phyloP scores from a whole-genome alignment of 2,329 filamentous ascomycete species.

The Aurifilum marmelostoma region DNA sequence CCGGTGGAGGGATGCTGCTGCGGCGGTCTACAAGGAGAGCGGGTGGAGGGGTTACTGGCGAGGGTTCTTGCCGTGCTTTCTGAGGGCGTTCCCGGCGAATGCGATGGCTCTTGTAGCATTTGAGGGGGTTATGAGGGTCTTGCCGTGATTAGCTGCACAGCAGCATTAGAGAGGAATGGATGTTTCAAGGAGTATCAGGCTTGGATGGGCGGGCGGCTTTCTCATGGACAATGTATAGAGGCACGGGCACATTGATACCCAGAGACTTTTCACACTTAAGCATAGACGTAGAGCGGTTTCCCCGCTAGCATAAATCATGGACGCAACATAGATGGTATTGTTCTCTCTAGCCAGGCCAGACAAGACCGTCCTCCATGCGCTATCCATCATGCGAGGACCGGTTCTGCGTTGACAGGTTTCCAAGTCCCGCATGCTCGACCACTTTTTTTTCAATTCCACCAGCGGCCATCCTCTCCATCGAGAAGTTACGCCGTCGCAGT shows the following conservation, averaged over 20 bases:
- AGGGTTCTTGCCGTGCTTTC: slow-evolving; percentile 90
- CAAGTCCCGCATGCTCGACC: slow-evolving; percentile 12
- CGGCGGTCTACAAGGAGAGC: slow-evolving; percentile 72
- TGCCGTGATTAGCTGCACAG: slow-evolving; percentile 45
- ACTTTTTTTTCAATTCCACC: slow-evolving; percentile 16
- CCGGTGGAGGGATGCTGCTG: slow-evolving; percentile 79
- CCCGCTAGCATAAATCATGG: neutral
- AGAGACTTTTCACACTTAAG: slow-evolving; percentile 17
- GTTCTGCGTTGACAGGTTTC: neutral
- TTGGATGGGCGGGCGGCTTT: neutral
- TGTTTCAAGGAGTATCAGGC: neutral
- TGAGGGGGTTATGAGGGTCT: slow-evolving; percentile 81
- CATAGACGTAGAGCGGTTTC: slow-evolving; percentile 3
- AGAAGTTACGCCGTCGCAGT: slow-evolving; percentile 10
- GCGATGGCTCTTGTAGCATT: slow-evolving; percentile 92
- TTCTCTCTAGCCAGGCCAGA: slow-evolving; percentile 13
- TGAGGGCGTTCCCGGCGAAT: slow-evolving; percentile 94
- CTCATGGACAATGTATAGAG: neutral
- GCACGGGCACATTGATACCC: slow-evolving; percentile 19
- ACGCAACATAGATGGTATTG: slow-evolving; percentile 25
- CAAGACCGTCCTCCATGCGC: neutral
- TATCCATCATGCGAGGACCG: slow-evolving; percentile 3
- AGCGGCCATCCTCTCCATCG: slow-evolving; percentile 22
- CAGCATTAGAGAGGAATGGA: neutral
- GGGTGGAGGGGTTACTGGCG: slow-evolving; percentile 87